A percentile compares a stretch with the other conserved stretches of the same genome.
Conservation (phyloP, 257 asterid genomes). For the Przewalskia tangutica region DNA sequence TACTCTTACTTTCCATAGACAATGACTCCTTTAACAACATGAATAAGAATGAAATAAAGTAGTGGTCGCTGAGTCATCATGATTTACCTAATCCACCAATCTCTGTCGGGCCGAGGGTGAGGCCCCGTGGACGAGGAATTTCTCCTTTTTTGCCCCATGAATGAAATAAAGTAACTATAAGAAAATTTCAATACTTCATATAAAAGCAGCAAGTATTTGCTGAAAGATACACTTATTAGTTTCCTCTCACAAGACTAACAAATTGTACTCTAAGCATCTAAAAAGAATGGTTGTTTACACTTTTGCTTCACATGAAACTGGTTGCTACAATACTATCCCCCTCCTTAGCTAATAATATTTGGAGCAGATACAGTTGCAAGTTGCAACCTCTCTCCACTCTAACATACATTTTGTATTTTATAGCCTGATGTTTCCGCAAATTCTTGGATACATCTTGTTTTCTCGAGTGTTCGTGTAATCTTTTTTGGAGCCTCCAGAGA, state of each 20-base stretch:
- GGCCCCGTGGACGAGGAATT: no score
- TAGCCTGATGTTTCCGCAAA: constrained; percentile 17
- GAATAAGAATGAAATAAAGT: no score
- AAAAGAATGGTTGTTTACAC: constrained; percentile 2
- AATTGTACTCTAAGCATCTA: neutral
- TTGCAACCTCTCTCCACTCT: constrained; percentile 13
- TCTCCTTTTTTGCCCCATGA: no score
- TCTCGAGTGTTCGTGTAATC: constrained; percentile 3
- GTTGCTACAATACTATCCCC: neutral
- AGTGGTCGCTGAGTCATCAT: no score
- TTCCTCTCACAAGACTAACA: constrained; percentile 3
- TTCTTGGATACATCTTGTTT: constrained; percentile 4
- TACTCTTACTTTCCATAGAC: neutral
- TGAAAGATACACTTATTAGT: neutral
- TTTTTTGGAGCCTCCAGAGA: constrained; percentile 11
- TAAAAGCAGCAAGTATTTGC: neutral
- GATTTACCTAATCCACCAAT: no score
- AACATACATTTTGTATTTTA: constrained; percentile 10
- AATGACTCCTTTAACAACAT: neutral
- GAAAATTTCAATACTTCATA: neutral
- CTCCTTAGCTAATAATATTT: neutral
- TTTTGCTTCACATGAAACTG: neutral
- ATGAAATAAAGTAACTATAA: neutral
- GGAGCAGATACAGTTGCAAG: neutral
- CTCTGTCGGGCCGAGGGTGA: no score